Evolutionary conservation across 2,329 filamentous ascomycete genomes (phyloP), one percentile per base, ranked within the genome.

Genomic region (Nothomitra cinnamomea): DNA sequence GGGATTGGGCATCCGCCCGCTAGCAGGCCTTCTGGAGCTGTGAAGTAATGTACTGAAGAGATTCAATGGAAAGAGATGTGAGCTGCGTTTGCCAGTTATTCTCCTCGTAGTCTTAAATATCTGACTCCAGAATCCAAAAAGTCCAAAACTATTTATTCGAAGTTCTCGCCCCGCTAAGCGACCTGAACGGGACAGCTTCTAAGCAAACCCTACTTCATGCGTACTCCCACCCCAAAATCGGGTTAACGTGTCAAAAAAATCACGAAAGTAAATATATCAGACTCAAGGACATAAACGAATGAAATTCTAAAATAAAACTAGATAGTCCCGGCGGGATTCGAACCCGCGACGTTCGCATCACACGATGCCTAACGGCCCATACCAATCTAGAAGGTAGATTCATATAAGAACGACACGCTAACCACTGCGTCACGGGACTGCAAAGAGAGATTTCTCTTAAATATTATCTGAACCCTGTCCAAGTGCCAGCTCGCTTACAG

Each of bases 341-440:
- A 66, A 65, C 64, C 64, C 64, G 59, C 63, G 64, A 66, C 64
- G 64, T 65, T 65, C 64, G 64, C 64, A 66, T 66, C 57, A 58
- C 64, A 63, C 58, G 58, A 49, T 49, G 45, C 45, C 45, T 49
- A 49, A 49, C 45, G 57, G 57, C 54, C 60, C 62, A 64, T 62
- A 62, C 57, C 57, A 22, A 57, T 57, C 54, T 53, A 54, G 51
- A 57, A 57, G 55, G 54, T 54, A 57, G 60, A 60, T 59, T 53
- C 60, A 61, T 65, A 66, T 66, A 66, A 66, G 64, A 66, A 65
- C 64, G 63, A 65, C 60, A 62, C 63, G 63, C 63, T 65, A 65
- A 63, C 62, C 63, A 63, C 63, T 66, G 61, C 61, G 62, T 64
- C 62, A 64, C 61, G 60, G 61, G 61, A 57, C 56, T 59, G 41